Evolutionary conservation across 495 filamentous ascomycete species (phyloP).

Genomic region (Annulohypoxylon maeteangense): DNA sequence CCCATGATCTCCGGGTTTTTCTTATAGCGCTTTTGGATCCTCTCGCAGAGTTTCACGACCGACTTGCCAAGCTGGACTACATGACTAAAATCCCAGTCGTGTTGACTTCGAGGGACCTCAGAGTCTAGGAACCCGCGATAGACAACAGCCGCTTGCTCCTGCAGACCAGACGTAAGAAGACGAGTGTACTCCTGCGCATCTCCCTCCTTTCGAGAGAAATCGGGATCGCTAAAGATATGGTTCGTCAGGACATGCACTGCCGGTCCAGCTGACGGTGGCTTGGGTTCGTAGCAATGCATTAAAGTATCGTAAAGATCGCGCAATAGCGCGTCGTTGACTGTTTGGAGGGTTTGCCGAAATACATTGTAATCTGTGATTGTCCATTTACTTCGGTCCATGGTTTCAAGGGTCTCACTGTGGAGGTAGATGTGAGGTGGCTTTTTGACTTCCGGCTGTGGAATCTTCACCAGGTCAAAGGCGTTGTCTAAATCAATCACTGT

Average conservation of each 20-base stretch:
- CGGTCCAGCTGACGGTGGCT: conserved; percentile 79
- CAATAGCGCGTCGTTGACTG: conserved; percentile 82
- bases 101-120: conserved; percentile 76
- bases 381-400: conserved; percentile 70
- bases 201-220: conserved; percentile 74
- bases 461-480: conserved; percentile 83
- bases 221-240: conserved; percentile 82
- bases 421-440: conserved; percentile 59
- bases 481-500: conserved; percentile 81
- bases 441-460: conserved; percentile 67
- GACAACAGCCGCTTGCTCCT: conserved; percentile 74
- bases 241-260: conserved; percentile 84
- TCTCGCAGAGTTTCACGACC: conserved; percentile 81
- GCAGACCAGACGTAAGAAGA: conserved; percentile 76
- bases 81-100: conserved; percentile 86
- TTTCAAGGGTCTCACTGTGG: conserved; percentile 53
- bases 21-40: conserved; percentile 89
- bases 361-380: conserved; percentile 79
- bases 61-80: conserved; percentile 88
- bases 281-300: conserved; percentile 88
- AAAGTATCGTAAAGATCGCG: conserved; percentile 88
- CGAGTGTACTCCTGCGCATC: conserved; percentile 74
- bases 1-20: conserved; percentile 92
- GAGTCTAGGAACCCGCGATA: conserved; percentile 78
- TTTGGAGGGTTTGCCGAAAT: conserved; percentile 77